A percentile compares a stretch with the other conserved stretches of the same genome.
Evolutionary conservation across 2,329 filamentous ascomycete species (phyloP).

Genomic region (Diaporthe amygdali): DNA sequence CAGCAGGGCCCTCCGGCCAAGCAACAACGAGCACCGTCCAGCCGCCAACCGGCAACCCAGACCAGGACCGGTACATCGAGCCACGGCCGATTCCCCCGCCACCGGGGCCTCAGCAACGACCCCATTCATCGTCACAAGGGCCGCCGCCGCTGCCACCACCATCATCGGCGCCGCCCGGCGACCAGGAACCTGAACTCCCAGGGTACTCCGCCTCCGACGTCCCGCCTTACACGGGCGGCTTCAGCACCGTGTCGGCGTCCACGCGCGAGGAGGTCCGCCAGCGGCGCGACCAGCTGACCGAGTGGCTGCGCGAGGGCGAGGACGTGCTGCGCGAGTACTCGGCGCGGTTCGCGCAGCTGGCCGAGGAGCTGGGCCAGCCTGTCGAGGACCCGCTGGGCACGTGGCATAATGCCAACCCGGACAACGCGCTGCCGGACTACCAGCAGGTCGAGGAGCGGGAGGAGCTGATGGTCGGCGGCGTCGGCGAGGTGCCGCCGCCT

Average conservation of each 20-base stretch:
- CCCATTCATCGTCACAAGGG: not conserved
- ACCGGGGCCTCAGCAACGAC: not conserved
- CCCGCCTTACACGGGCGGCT: slow-evolving; percentile 32
- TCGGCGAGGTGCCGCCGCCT: slow-evolving; percentile 36
- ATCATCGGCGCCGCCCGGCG: not conserved
- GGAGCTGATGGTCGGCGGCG: slow-evolving; percentile 37
- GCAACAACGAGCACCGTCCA: not conserved
- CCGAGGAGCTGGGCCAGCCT: slow-evolving; percentile 31
- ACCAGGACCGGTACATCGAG: slow-evolving; percentile 5
- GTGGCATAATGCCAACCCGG: slow-evolving; percentile 36
- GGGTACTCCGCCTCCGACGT: slow-evolving; percentile 35
- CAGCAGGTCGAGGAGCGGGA: slow-evolving; percentile 33
- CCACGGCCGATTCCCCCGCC: not conserved
- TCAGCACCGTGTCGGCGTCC: slow-evolving; percentile 31
- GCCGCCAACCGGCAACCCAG: not conserved
- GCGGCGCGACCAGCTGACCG: slow-evolving; percentile 34
- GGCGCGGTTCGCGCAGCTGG: slow-evolving; percentile 35
- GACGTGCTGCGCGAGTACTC: slow-evolving; percentile 38
- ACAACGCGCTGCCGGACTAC: slow-evolving; percentile 37
- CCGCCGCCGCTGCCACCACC: not conserved
- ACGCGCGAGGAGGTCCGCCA: slow-evolving; percentile 33
- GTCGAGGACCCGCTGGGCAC: slow-evolving; percentile 36
- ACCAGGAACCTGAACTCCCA: slow-evolving; percentile 30
- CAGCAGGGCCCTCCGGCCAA: slow-evolving; percentile 2
- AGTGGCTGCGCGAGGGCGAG: slow-evolving; percentile 36